A percentile compares a stretch with the other conserved stretches of the same genome.
These are phyloP conservation scores for Ambrosia trifida DNA, from an alignment of 129 eudicot species.

Conservation along the genomic window DNA sequence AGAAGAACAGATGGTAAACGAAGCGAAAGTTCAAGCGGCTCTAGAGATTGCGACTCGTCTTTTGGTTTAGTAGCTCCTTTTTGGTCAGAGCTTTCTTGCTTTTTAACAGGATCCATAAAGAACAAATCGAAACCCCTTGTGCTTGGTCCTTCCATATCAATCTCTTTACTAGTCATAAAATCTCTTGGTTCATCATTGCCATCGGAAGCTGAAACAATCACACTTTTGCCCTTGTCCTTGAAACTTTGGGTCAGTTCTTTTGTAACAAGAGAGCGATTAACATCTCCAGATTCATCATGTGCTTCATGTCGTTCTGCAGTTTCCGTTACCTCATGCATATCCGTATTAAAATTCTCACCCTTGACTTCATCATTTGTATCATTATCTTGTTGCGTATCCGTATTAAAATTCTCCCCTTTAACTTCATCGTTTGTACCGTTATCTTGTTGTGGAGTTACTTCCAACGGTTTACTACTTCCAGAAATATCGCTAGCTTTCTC, in stretches of 20 bases:
- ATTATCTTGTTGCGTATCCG: conserved; percentile 17
- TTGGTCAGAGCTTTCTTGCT: conserved; percentile 46
- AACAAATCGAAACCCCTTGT: conserved; percentile 77
- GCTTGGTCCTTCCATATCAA: conserved; percentile 72
- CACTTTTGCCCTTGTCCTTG: conserved; percentile 85
- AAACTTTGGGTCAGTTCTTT: conserved; percentile 45
- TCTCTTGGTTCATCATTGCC: conserved; percentile 35
- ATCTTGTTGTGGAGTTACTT: conserved; percentile 36
- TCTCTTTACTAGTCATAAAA: conserved; percentile 34
- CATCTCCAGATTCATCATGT: conserved; percentile 33
- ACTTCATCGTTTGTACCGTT: conserved; percentile 39
- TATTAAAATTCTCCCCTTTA: conserved; percentile 35
- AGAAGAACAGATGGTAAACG: conserved; percentile 87
- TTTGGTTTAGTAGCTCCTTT: conserved; percentile 46
- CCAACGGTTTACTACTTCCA: conserved; percentile 28
- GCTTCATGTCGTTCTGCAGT: conserved; percentile 31
- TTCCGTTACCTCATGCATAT: conserved; percentile 27
- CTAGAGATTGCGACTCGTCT: conserved; percentile 63
- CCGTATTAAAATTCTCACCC: conserved; percentile 29
- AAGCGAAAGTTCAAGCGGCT: conserved; percentile 88
- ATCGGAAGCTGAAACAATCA: conserved; percentile 41
- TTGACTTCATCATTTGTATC: conserved; percentile 45
- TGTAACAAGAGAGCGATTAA: conserved; percentile 32
- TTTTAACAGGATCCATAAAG: conserved; percentile 63
- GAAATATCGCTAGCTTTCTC: conserved; percentile 36